phyloP scores from a whole-genome alignment of 2,329 filamentous ascomycete species.

The Pseudogymnoascus sp. region DNA sequence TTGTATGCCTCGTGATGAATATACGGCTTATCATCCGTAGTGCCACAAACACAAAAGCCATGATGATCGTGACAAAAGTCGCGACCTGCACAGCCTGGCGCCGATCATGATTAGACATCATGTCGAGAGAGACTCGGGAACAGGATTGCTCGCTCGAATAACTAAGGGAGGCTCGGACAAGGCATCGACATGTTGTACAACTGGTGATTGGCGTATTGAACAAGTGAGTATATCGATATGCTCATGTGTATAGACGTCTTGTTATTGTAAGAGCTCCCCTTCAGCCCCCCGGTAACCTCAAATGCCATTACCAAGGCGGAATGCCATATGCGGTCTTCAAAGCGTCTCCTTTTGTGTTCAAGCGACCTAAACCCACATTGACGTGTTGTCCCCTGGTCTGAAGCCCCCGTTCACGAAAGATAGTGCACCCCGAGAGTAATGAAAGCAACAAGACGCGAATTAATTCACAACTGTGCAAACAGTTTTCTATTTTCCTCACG shows the following conservation, averaged over 20 bases:
- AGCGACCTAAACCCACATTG: not conserved
- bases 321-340: not conserved
- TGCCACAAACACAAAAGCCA: slow-evolving; percentile 64
- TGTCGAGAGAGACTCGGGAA: not conserved
- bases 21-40: slow-evolving; percentile 63
- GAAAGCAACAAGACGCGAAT: not conserved
- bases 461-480: slow-evolving; percentile 23
- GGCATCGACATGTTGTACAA: not conserved
- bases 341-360: not conserved
- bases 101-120: not conserved
- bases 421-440: not conserved
- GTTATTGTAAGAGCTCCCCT: not conserved
- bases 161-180: not conserved
- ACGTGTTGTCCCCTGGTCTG: not conserved
- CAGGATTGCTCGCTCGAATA: not conserved
- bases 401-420: not conserved
- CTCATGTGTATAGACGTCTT: not conserved
- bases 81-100: slow-evolving; percentile 53
- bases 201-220: not conserved
- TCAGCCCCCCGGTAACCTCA: not conserved
- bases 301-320: not conserved
- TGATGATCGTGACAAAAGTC: slow-evolving; percentile 55
- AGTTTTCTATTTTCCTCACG: not conserved
- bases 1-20: slow-evolving; percentile 61
- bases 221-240: not conserved